Evolutionary conservation across 129 eudicot genomes (phyloP).

Genomic region (Daucus carota): DNA sequence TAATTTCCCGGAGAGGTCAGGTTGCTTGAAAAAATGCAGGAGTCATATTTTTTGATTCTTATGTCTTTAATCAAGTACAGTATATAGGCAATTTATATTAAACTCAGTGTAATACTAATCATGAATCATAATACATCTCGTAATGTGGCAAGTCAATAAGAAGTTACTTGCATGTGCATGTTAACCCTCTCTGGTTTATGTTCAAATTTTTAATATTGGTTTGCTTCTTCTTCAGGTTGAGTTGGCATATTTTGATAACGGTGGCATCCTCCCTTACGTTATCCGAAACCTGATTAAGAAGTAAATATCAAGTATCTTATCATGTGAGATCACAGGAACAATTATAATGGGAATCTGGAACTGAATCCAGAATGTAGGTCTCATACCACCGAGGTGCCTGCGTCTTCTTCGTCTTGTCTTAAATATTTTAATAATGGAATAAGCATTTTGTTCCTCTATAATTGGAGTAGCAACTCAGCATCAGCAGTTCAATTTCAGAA

Average conservation of each 20-base stretch:
- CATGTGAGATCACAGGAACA: background rate
- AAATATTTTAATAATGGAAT: background rate
- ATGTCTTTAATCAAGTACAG: background rate
- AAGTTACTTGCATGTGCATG: background rate
- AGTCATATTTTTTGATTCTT: no score
- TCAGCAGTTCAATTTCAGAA: background rate
- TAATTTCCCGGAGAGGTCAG: background rate
- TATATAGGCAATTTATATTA: background rate
- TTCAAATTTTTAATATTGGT: constrained; percentile 3
- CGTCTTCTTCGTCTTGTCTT: background rate
- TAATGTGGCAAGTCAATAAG: background rate
- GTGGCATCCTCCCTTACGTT: constrained; percentile 94
- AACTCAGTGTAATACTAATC: background rate
- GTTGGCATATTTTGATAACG: constrained; percentile 85
- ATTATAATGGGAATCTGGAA: background rate
- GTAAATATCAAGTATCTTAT: constrained; percentile 17
- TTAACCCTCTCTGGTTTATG: background rate
- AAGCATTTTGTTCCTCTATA: background rate
- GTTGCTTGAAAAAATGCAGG: background rate
- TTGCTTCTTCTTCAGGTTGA: constrained; percentile 63
- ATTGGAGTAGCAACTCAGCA: background rate
- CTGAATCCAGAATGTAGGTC: background rate
- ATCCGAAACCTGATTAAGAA: constrained; percentile 59
- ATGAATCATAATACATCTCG: background rate
- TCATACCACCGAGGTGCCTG: background rate